Conservation (phyloP, 2,329 filamentous ascomycete species). For the Fusarium sp. region DNA sequence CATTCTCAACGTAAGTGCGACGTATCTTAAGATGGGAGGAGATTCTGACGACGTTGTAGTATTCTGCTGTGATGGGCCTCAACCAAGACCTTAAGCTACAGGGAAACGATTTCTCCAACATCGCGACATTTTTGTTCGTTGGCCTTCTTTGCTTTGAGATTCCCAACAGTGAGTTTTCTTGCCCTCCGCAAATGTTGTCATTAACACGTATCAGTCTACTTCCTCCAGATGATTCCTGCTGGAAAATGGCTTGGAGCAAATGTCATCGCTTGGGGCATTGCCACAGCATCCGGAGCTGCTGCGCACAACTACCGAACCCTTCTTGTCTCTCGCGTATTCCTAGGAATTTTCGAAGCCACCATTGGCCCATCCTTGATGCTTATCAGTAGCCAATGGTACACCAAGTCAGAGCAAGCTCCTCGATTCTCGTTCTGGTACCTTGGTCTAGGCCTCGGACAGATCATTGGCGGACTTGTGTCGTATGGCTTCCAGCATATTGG, state of each 20-base stretch:
- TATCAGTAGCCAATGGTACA: conserved; percentile 72
- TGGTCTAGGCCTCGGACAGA: conserved; percentile 71
- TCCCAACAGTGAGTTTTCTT: conserved; percentile 63
- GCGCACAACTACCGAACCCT: conserved; percentile 66
- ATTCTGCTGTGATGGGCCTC: conserved; percentile 76
- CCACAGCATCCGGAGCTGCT: conserved; percentile 67
- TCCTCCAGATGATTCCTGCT: conserved; percentile 71
- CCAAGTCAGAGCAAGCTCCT: conserved; percentile 71
- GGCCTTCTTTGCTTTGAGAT: conserved; percentile 71
- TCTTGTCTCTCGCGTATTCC: conserved; percentile 67
- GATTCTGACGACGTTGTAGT: conserved; percentile 56
- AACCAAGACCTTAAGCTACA: conserved; percentile 64
- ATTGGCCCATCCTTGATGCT: conserved; percentile 72
- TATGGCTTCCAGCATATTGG: conserved; percentile 69
- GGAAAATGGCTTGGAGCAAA: conserved; percentile 73
- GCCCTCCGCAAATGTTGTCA: too few relatives aligned
- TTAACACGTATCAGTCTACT: conserved; percentile 57
- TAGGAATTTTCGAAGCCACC: conserved; percentile 72
- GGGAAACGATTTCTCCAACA: conserved; percentile 73
- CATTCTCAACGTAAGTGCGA: conserved; percentile 67
- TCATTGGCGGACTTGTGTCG: conserved; percentile 74
- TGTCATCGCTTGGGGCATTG: conserved; percentile 70
- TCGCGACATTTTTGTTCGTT: conserved; percentile 74
- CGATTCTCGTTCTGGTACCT: conserved; percentile 73
- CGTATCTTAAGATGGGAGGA: too few relatives aligned